These are phyloP conservation scores for Rhizopogon vulgaris DNA, from an alignment of 768 basidiomycete species.

Conservation along the genomic window DNA sequence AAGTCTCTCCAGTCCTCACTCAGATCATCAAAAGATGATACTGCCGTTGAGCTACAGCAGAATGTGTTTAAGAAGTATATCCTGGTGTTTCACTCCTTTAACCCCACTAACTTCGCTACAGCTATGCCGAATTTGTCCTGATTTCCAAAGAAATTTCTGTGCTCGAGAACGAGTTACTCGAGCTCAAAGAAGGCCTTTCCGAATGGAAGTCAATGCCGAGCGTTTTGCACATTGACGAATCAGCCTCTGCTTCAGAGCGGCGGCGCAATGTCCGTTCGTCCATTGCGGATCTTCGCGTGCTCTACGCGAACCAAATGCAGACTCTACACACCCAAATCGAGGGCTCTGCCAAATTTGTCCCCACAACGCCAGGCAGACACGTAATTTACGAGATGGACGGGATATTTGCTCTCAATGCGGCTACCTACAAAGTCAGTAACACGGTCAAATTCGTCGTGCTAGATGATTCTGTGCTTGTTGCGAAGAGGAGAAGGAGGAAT, in stretches of 20 bases:
- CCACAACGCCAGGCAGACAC: constrained; percentile 86
- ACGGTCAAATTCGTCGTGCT: constrained; percentile 86
- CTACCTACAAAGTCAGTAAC: constrained; percentile 90
- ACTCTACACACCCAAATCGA: constrained; percentile 85
- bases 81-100: background rate
- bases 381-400: constrained; percentile 82
- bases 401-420: constrained; percentile 81
- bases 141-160: constrained; percentile 97
- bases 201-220: constrained; percentile 98
- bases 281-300: constrained; percentile 87
- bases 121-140: constrained; percentile 94
- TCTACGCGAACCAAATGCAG: constrained; percentile 95
- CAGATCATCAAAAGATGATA: constrained; percentile 61
- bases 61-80: constrained; percentile 93
- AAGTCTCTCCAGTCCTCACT: constrained; percentile 73
- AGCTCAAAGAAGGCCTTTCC: constrained; percentile 87
- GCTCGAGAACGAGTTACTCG: constrained; percentile 95
- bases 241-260: constrained; percentile 57
- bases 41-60: constrained; percentile 74
- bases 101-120: constrained; percentile 26
- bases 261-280: constrained; percentile 76
- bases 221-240: constrained; percentile 83
- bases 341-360: constrained; percentile 92
- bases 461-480: constrained; percentile 88
- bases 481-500: constrained; percentile 62